Evolutionary conservation across 2,329 filamentous ascomycete species (phyloP), one percentile per base, ranked within the genome.

Genomic region (Neophaeococcomyces mojaviensis): DNA sequence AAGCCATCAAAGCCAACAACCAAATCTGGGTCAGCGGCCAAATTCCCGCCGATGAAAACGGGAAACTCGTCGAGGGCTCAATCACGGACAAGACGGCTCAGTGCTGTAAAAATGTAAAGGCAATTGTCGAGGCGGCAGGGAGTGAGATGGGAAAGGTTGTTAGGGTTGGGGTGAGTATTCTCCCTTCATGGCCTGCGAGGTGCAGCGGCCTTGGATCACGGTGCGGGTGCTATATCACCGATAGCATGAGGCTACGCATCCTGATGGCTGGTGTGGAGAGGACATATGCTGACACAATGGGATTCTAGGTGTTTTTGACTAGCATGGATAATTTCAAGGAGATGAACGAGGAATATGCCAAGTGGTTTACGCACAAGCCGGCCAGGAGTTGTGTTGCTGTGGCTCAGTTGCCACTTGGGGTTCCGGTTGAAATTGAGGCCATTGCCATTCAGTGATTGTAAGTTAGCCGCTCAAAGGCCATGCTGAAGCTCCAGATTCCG

Each of bases 291-390:
- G 31, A 24, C 15, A 35, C 33, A 20, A 37, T 3, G n/a, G 20
- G 6, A 7, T 35, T 7, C 26, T 19, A 70, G 67, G 84, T 95
- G 62, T 97, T 96, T 76, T 71, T 97, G 51, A 83, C 84, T 41
- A 85, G 94, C 68, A 97, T 97, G 90, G 78, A 76, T 53, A 76
- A 92, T 69, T 97, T 97, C 63, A 81, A 77, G 40, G 78, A 82
- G 62, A 86, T 88, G 81, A 88, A 88, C 65, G 74, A 75, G 57
- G 75, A 82, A 39, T 88, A 86, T 60, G 77, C 76, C 60, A 78
- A 82, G 64, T 84, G 80, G 70, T 88, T 86, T 68, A 58, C 61
- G 20, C 76, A 80, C 61, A 80, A 79, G 70, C 78, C 78, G 15
- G 77, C 78, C 16, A 67, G 78, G 42, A 78, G 74, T 64, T 82